These are phyloP conservation scores for Boletus tomentosulus DNA, from an alignment of 768 basidiomycete genomes.

Conservation along the genomic window DNA sequence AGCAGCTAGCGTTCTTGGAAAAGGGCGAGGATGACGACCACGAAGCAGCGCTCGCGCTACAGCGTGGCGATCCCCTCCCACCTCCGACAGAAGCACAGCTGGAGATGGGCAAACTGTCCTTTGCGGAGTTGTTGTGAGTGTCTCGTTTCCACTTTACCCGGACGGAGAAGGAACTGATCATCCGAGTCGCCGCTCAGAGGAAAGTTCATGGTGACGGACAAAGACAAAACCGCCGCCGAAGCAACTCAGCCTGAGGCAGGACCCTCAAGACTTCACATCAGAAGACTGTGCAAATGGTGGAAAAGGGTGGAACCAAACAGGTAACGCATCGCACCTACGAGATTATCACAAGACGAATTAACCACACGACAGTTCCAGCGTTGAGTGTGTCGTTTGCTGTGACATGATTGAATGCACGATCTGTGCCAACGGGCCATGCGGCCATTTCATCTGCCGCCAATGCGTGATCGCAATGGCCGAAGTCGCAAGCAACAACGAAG, in stretches of 20 bases:
- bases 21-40: constrained; percentile 15
- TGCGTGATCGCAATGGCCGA: constrained; percentile 43
- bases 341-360: not conserved
- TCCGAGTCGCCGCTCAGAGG: not conserved
- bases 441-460: constrained; percentile 44
- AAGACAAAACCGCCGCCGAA: not conserved
- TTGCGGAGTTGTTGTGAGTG: constrained; percentile 12
- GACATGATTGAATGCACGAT: constrained; percentile 24
- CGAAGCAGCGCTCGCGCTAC: constrained; percentile 29
- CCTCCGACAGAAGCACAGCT: constrained; percentile 19
- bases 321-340: not conserved
- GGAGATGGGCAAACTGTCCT: constrained; percentile 12
- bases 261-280: not conserved
- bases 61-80: constrained; percentile 25
- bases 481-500: constrained; percentile 44
- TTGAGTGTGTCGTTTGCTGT: constrained; percentile 39
- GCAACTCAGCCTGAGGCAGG: not conserved
- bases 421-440: constrained; percentile 39
- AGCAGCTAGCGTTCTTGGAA: constrained; percentile 12
- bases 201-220: constrained; percentile 12
- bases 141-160: not conserved
- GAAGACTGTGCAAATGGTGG: too few relatives aligned
- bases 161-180: not conserved
- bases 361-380: constrained; percentile 2
- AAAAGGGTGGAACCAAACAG: not conserved